phyloP scores from a whole-genome alignment of 257 asterid genomes.

The Ocimum tenuiflorum region DNA sequence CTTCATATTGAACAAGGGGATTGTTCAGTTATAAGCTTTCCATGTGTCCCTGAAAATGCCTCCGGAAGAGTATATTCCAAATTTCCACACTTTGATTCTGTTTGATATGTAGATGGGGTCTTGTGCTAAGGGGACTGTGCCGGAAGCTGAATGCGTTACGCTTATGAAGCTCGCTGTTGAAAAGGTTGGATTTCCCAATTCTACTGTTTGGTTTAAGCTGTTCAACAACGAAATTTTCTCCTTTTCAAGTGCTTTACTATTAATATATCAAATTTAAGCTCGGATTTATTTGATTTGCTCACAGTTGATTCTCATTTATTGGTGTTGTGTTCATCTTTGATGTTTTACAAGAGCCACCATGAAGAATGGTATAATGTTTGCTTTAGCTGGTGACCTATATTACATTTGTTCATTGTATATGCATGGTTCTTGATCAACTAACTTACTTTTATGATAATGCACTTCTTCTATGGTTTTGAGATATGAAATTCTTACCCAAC shows the following conservation, averaged over 20 bases:
- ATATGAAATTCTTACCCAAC: background rate
- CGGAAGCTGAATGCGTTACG: slow-evolving; percentile 20
- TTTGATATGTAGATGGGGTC: slow-evolving; percentile 31
- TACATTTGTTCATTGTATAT: background rate
- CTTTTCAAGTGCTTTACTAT: background rate
- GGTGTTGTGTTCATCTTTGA: background rate
- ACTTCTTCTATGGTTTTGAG: background rate
- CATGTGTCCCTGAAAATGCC: slow-evolving; percentile 22
- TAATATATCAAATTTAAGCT: background rate
- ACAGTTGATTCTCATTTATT: background rate
- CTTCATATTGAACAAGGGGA: too few species aligned
- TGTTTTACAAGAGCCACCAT: background rate
- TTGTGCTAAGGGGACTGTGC: slow-evolving; percentile 19
- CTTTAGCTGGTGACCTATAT: background rate
- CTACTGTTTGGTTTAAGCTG: background rate
- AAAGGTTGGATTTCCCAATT: slow-evolving; percentile 34
- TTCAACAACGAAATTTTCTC: background rate
- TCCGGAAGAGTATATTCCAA: background rate
- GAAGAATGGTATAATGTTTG: background rate
- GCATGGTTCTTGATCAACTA: background rate
- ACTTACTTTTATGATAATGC: background rate
- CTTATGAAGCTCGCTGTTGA: slow-evolving; percentile 73
- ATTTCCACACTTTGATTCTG: slow-evolving; percentile 3
- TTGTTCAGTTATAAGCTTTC: too few species aligned
- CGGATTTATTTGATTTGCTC: background rate